Percentiles rank a stretch among this genome's conserved stretches.
Evolutionary conservation across 768 basidiomycete species (phyloP).

Genomic region (Crucibulum laeve): DNA sequence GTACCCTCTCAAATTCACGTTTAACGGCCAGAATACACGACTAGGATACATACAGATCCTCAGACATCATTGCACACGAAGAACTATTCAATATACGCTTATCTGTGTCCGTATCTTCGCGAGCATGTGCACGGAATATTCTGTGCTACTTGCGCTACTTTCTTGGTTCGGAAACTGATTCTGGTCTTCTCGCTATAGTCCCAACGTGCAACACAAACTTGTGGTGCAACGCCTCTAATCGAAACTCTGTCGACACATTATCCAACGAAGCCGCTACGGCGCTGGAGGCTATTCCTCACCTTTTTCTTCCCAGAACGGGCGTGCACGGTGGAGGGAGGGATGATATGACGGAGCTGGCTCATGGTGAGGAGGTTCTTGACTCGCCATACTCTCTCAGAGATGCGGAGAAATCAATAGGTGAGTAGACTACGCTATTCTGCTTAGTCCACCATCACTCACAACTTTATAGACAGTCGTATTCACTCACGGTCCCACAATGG

Average conservation of each 20-base stretch:
- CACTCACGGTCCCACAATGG: constrained; percentile 14
- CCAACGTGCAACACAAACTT: no score
- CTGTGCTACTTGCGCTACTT: no score
- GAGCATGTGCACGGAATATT: background rate
- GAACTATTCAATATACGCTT: background rate
- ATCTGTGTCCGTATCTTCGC: background rate
- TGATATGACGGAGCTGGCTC: constrained; percentile 29
- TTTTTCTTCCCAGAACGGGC: constrained; percentile 16
- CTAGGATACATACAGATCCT: no score
- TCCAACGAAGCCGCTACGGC: constrained; percentile 8
- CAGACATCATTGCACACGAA: background rate
- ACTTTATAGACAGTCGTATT: constrained; percentile 13
- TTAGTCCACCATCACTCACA: constrained; percentile 4
- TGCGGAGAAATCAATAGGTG: constrained; percentile 29
- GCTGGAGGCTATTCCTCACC: constrained; percentile 22
- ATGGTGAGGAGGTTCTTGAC: constrained; percentile 23
- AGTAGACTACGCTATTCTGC: background rate
- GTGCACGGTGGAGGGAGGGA: constrained; percentile 22
- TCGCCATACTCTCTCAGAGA: constrained; percentile 18
- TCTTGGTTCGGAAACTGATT: no score
- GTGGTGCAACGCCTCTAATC: background rate
- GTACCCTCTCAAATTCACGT: no score
- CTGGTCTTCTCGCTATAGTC: no score
- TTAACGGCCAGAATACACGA: no score
- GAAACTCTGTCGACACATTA: background rate